Percentiles rank a stretch among this genome's conserved stretches.
These are phyloP conservation scores for Skeletonema tropicum DNA, from an alignment of 108 stramenopile species.

Conservation along the genomic window DNA sequence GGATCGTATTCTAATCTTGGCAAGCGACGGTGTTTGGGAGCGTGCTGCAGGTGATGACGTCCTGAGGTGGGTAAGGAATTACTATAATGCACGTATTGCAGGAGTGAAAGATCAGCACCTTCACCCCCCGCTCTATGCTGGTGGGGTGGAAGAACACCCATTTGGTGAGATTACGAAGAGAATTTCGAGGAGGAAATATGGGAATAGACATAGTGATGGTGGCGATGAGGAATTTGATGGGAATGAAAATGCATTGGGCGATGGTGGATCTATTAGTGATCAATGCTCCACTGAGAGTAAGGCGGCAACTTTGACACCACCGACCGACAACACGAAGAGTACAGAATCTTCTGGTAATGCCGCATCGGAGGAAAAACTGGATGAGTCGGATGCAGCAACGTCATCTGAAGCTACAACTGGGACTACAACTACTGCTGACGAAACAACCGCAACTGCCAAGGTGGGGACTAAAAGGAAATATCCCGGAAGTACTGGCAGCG, in stretches of 20 bases:
- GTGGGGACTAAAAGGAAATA: conserved; percentile 48
- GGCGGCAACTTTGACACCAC: not conserved
- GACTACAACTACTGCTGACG: conserved; percentile 24
- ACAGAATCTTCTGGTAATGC: conserved; percentile 3
- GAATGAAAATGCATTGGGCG: conserved; percentile 1
- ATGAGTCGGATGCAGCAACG: conserved; percentile 29
- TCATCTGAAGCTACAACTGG: conserved; percentile 28
- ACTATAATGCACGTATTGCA: conserved; percentile 70
- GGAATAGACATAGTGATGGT: conserved; percentile 14
- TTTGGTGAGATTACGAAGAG: conserved; percentile 31
- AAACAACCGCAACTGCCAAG: conserved; percentile 7
- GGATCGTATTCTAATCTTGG: conserved; percentile 81
- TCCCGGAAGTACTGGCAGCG: conserved; percentile 29
- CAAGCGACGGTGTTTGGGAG: conserved; percentile 91
- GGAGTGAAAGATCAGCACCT: conserved; percentile 52
- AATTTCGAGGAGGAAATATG: conserved; percentile 22
- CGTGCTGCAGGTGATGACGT: conserved; percentile 75
- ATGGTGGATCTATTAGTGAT: conserved; percentile 9
- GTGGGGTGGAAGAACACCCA: conserved; percentile 18
- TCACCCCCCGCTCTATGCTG: conserved; percentile 18
- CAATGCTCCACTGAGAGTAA: not conserved
- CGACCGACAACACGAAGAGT: not conserved
- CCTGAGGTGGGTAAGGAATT: conserved; percentile 73
- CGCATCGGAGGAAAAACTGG: conserved; percentile 11
- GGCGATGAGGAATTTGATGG: conserved; percentile 6